Evolutionary conservation across 2,329 filamentous ascomycete genomes (phyloP).

Genomic region (Pseudogymnoascus sp.): DNA sequence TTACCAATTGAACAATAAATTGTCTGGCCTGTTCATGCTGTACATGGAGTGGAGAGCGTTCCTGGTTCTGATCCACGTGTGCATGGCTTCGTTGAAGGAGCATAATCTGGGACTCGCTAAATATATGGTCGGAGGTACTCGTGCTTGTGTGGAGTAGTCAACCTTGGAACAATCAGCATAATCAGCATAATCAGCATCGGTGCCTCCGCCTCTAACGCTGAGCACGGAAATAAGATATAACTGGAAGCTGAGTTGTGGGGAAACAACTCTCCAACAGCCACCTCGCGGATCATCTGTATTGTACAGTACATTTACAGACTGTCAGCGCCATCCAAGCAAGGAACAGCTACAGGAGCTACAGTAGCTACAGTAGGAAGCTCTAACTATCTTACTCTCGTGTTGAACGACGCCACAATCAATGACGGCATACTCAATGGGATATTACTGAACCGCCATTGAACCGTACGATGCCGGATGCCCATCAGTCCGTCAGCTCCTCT

Average conservation of each 20-base stretch:
- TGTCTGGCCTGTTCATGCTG: background rate
- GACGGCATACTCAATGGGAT: background rate
- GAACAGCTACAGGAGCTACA: background rate
- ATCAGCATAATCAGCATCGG: background rate
- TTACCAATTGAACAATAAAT: conserved; percentile 7
- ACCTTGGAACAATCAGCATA: background rate
- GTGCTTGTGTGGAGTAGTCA: background rate
- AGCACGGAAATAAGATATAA: background rate
- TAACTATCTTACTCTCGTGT: background rate
- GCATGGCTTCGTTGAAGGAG: background rate
- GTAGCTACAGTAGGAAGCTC: background rate
- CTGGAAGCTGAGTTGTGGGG: conserved; percentile 3
- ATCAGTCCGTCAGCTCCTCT: conserved; percentile 4
- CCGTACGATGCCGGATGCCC: background rate
- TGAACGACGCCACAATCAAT: conserved; percentile 4
- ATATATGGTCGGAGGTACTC: background rate
- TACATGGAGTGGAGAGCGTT: background rate
- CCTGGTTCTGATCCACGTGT: conserved; percentile 1
- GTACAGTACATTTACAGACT: background rate
- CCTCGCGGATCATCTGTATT: conserved; percentile 1
- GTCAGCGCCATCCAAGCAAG: background rate
- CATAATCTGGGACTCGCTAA: conserved; percentile 7
- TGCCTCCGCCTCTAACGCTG: conserved; percentile 6
- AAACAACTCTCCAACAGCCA: background rate
- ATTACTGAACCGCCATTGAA: background rate